Conservation (phyloP, 148 eudicot genomes). For the Persicaria tinctoria region DNA sequence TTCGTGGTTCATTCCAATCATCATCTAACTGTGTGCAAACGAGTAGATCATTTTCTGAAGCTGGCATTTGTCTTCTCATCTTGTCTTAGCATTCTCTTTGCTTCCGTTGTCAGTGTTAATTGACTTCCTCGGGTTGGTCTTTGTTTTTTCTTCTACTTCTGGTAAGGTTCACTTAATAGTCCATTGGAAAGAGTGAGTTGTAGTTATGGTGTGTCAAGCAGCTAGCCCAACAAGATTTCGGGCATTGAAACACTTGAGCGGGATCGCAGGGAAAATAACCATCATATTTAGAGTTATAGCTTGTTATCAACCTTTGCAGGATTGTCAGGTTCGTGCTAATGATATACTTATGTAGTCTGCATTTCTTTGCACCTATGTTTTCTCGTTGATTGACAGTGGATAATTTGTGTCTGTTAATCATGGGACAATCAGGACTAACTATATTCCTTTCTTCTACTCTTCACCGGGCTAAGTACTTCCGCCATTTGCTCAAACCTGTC, state of each 20-base stretch:
- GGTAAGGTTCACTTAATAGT: slow-evolving; percentile 3
- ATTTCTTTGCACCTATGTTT: not conserved
- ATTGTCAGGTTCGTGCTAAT: slow-evolving; percentile 60
- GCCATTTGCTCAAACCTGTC: slow-evolving; percentile 75
- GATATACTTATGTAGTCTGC: not conserved
- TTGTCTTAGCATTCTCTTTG: not conserved
- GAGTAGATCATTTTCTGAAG: not conserved
- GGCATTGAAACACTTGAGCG: slow-evolving; percentile 72
- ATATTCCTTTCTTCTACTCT: slow-evolving; percentile 16
- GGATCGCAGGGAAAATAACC: slow-evolving; percentile 72
- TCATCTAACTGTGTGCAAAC: slow-evolving; percentile 22
- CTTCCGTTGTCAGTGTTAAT: not conserved
- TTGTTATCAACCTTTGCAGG: slow-evolving; percentile 72
- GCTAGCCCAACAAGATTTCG: slow-evolving; percentile 76
- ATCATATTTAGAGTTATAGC: slow-evolving; percentile 84
- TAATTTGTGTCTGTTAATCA: not conserved
- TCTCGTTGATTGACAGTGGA: not conserved
- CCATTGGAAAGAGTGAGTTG: slow-evolving; percentile 23
- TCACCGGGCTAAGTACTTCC: slow-evolving; percentile 79
- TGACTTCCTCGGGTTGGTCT: not conserved
- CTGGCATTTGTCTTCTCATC: not conserved
- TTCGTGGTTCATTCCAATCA: slow-evolving; percentile 39
- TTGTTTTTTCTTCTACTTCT: not conserved
- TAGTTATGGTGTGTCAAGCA: slow-evolving; percentile 95
- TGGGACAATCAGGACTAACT: not conserved